These are phyloP conservation scores for Fusarium liriodendri DNA, from an alignment of 2,329 filamentous ascomycete genomes.

Conservation along the genomic window DNA sequence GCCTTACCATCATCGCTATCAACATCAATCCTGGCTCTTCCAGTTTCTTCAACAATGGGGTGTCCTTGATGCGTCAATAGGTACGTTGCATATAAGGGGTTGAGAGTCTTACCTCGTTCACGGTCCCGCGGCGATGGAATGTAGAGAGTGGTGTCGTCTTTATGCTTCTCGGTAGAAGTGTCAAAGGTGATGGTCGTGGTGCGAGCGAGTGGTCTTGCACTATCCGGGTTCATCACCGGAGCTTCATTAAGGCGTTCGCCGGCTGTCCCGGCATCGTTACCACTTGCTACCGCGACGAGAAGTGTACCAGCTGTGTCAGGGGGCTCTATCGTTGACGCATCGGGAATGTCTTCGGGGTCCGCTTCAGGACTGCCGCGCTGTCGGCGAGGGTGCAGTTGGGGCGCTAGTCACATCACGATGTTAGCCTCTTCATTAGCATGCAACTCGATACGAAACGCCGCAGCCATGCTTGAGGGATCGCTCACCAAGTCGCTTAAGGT, in stretches of 20 bases:
- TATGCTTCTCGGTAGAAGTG: neutral
- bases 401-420: neutral
- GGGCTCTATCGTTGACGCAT: neutral
- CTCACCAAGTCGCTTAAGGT: conserved; percentile 44
- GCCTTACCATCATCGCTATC: conserved; percentile 3
- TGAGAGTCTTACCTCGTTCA: neutral
- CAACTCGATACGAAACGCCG: neutral
- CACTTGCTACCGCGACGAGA: neutral
- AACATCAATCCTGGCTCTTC: rapidly evolving
- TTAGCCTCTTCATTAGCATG: neutral
- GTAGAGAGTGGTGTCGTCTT: neutral
- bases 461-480: neutral
- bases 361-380: too few relatives aligned
- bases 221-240: neutral
- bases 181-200: conserved; percentile 1
- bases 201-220: neutral
- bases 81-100: too few relatives aligned
- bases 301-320: neutral
- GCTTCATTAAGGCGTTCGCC: neutral
- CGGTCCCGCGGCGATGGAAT: conserved; percentile 2
- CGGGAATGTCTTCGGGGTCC: neutral
- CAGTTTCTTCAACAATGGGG: neutral
- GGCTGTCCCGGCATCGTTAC: neutral
- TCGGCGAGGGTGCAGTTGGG: neutral
- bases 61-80: neutral